phyloP scores from a whole-genome alignment of 805 yeast species.

The Barnettozyma siamensis region DNA sequence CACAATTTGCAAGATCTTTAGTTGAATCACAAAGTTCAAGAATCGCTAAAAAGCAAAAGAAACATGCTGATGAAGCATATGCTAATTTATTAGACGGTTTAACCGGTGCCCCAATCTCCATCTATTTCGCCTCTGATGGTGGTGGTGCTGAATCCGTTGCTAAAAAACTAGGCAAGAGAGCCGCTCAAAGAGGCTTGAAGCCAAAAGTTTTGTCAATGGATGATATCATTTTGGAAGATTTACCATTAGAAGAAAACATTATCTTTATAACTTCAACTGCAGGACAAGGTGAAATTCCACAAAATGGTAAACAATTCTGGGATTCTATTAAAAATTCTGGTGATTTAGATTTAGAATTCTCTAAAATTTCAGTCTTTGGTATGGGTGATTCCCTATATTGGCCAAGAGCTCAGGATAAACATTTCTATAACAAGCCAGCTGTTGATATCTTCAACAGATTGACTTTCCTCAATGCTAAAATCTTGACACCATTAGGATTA shows the following conservation, averaged over 20 bases:
- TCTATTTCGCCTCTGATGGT: conserved; percentile 87
- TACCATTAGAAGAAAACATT: conserved; percentile 45
- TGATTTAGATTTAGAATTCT: conserved; percentile 63
- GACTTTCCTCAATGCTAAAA: conserved; percentile 65
- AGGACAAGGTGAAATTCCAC: conserved; percentile 92
- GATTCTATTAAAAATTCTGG: conserved; percentile 57
- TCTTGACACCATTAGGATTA: conserved; percentile 68
- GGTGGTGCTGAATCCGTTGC: conserved; percentile 89
- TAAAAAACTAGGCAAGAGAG: conserved; percentile 48
- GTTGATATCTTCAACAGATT: conserved; percentile 65
- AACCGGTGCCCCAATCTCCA: conserved; percentile 76
- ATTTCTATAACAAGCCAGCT: conserved; percentile 89
- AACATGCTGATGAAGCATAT: conserved; percentile 72
- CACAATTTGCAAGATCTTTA: conserved; percentile 72
- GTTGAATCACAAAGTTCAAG: conserved; percentile 56
- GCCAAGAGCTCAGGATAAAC: conserved; percentile 95
- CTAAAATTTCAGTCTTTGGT: conserved; percentile 75
- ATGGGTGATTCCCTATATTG: conserved; percentile 93
- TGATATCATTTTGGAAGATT: conserved; percentile 49
- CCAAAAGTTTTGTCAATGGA: conserved; percentile 52
- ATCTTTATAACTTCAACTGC: conserved; percentile 78
- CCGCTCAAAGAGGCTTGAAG: conserved; percentile 48
- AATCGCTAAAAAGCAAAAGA: conserved; percentile 51
- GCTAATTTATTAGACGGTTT: conserved; percentile 75
- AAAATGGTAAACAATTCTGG: conserved; percentile 74